Conservation (phyloP, 129 eudicot species). For the Scalesia atractyloides region DNA sequence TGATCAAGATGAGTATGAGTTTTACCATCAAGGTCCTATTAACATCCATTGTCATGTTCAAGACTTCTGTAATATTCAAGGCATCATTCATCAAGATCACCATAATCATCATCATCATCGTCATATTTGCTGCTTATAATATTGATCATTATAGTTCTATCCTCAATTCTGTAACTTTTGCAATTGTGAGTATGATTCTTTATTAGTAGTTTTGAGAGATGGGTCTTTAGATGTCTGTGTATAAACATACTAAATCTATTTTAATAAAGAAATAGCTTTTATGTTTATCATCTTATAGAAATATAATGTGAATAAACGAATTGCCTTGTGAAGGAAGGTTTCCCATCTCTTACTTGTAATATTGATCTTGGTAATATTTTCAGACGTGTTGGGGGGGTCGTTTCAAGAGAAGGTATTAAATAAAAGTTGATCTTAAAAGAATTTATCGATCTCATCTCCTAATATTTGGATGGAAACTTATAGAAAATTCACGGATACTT, state of each 20-base stretch:
- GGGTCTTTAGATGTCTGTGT: too few relatives aligned
- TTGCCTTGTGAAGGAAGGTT: too few relatives aligned
- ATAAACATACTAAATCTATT: too few relatives aligned
- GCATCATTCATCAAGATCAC: conserved; percentile 45
- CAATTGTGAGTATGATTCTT: conserved; percentile 16
- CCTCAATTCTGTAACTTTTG: neutral
- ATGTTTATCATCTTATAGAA: too few relatives aligned
- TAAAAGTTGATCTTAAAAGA: neutral
- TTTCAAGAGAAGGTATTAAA: neutral
- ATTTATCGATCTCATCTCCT: neutral
- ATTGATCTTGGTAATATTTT: too few relatives aligned
- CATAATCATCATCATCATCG: conserved; percentile 31
- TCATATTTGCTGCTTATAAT: neutral
- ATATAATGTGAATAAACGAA: too few relatives aligned
- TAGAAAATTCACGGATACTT: too few relatives aligned
- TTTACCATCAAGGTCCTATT: conserved; percentile 70
- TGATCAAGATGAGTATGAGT: conserved; percentile 78
- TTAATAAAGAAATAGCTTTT: too few relatives aligned
- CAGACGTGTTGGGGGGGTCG: too few relatives aligned
- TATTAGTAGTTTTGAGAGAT: conserved; percentile 9
- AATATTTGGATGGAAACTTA: neutral
- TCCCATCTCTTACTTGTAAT: too few relatives aligned
- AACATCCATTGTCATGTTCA: conserved; percentile 82
- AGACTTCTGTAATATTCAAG: conserved; percentile 62
- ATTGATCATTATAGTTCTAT: neutral